These are phyloP conservation scores for Stylosanthes scabra DNA, from an alignment of 331 rosid genomes.

Conservation along the genomic window DNA sequence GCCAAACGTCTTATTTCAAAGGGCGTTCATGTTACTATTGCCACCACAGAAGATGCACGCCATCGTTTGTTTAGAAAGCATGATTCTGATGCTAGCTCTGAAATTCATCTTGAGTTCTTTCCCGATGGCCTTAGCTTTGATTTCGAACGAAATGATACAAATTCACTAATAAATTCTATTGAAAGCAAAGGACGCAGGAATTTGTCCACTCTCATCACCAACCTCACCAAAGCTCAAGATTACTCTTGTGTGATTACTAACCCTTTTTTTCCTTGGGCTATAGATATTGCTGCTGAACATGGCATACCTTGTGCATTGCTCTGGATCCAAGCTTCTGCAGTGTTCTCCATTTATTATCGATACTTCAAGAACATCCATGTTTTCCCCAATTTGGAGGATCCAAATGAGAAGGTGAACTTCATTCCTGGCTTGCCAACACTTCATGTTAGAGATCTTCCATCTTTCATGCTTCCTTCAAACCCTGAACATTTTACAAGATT, in stretches of 20 bases:
- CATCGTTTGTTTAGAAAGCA: constrained; percentile 9
- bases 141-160: constrained; percentile 46
- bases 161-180: not conserved
- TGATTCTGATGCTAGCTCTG: not conserved
- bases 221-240: constrained; percentile 28
- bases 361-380: constrained; percentile 29
- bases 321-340: constrained; percentile 66
- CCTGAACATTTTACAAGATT: constrained; percentile 14
- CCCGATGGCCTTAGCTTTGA: constrained; percentile 61
- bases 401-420: constrained; percentile 27
- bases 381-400: constrained; percentile 44
- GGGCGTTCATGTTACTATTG: constrained; percentile 57
- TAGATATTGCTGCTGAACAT: constrained; percentile 37
- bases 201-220: constrained; percentile 42
- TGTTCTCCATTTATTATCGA: constrained; percentile 56
- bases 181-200: constrained; percentile 40
- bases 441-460: constrained; percentile 56
- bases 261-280: constrained; percentile 61
- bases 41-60: constrained; percentile 51
- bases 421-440: constrained; percentile 51
- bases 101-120: constrained; percentile 53
- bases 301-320: constrained; percentile 62
- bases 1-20: constrained; percentile 53
- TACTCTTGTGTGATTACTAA: constrained; percentile 50
- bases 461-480: constrained; percentile 51